These are phyloP conservation scores for Eucalyptus tenuipes DNA, from an alignment of 345 rosid genomes.

Conservation along the genomic window DNA sequence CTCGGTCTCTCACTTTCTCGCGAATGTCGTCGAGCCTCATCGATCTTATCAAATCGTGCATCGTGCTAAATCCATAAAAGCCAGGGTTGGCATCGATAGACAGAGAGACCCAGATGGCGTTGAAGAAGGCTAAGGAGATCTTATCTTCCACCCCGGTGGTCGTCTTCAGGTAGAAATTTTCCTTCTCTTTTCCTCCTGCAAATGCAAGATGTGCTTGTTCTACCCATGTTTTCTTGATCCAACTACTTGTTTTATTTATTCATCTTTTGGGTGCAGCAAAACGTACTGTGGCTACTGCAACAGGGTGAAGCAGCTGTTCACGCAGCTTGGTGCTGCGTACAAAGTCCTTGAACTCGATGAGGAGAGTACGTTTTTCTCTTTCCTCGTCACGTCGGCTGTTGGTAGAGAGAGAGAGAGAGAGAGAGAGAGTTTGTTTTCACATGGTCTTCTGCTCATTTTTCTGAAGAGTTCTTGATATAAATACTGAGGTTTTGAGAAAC, in stretches of 20 bases:
- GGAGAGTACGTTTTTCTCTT: conserved; percentile 4
- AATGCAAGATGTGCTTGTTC: background rate
- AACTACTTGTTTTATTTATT: background rate
- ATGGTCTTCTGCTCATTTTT: background rate
- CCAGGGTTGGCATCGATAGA: background rate
- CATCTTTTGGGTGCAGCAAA: conserved; percentile 5
- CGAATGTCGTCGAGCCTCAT: background rate
- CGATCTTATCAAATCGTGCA: background rate
- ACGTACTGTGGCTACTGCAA: conserved; percentile 14
- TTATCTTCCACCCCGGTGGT: conserved; percentile 48
- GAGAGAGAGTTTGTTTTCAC: background rate
- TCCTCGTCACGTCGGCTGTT: background rate
- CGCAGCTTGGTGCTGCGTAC: conserved; percentile 11
- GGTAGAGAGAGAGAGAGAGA: background rate
- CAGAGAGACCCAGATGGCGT: conserved; percentile 28
- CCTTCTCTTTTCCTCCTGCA: background rate
- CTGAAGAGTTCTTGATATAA: background rate
- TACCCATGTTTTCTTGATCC: background rate
- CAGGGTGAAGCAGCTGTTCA: conserved; percentile 20
- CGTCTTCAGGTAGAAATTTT: conserved; percentile 39
- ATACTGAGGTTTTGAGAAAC: background rate
- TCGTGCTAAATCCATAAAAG: background rate
- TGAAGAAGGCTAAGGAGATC: conserved; percentile 43
- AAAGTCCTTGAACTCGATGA: conserved; percentile 14
- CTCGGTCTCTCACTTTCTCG: background rate